These are phyloP conservation scores for Solanum hybrid DNA, from an alignment of 305 asterid species.

Conservation along the genomic window DNA sequence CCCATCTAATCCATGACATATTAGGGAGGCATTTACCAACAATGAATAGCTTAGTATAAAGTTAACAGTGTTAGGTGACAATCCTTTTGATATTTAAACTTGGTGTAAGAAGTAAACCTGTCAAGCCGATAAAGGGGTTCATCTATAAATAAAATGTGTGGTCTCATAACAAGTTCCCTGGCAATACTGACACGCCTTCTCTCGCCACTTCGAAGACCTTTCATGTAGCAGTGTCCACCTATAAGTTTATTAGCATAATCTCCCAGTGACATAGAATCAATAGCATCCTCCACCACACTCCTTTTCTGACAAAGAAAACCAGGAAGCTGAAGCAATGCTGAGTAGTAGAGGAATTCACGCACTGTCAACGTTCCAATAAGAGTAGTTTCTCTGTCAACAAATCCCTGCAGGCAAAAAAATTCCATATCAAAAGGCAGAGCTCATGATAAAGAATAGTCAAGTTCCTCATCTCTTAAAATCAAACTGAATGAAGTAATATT, in stretches of 20 bases:
- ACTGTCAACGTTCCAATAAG: constrained; percentile 94
- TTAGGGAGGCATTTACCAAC: neutral
- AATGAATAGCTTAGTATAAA: neutral
- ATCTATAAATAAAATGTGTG: constrained; percentile 78
- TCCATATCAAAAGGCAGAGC: neutral
- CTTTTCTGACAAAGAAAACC: constrained; percentile 55
- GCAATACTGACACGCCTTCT: constrained; percentile 93
- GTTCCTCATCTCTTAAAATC: neutral
- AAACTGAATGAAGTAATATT: neutral
- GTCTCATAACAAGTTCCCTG: constrained; percentile 96
- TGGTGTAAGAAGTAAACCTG: constrained; percentile 41
- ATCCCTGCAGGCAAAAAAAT: constrained; percentile 48
- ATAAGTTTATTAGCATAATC: constrained; percentile 85
- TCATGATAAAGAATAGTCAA: neutral
- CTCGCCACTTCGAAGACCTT: constrained; percentile 92
- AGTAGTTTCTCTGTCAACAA: constrained; percentile 78
- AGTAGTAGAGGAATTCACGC: constrained; percentile 62
- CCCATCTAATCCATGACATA: neutral
- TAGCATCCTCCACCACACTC: constrained; percentile 93
- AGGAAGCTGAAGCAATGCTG: constrained; percentile 67
- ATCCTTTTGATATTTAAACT: neutral
- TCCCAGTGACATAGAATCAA: constrained; percentile 83
- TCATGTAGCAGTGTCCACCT: constrained; percentile 91
- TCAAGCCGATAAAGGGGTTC: constrained; percentile 99
- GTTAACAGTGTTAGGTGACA: neutral